Base-by-base conservation (phyloP, 2,329 filamentous ascomycete species). In the Neoarthrinium moseri region DNA sequence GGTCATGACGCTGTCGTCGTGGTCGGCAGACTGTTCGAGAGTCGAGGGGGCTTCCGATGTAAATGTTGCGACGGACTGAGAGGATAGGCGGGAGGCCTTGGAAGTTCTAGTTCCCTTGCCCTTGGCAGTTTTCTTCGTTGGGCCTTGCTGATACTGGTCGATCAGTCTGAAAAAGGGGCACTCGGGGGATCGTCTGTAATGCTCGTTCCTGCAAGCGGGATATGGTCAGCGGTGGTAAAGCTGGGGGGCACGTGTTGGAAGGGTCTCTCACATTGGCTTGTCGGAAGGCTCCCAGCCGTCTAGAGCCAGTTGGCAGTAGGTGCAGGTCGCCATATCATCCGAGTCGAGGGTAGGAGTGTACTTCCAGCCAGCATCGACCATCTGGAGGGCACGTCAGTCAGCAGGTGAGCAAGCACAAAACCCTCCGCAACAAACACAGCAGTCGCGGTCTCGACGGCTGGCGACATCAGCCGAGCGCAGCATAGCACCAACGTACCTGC, bases 221-320 rank as follows among this genome's bases (percentile, higher is more conserved):
- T 54, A 46, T 35, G 26, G 11, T 13, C 3, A 38, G 4, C 36
- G 18, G 23, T 11, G 12, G 5, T 11, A 15, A 6, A 8, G 15
- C 4, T 2, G 22, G 7, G 11, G 4, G 15, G 13, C n/a, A 5
- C 6, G 22, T 12, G 8, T 32, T 27, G 21, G n/a, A 17, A 10
- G 33, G 22, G 27, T 21, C 49, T 68, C 86, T 68, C 65, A 91
- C 84, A 87, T 80, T 50, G 94, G 94, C 62, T 95, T 89, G 64
- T 99, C 94, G 48, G 86, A 84, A 2, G 87, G 86, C 62, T 97
- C 94, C 94, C 95, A 99, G 6, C 91, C 91, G 65, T 97, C 92
- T 10, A 99, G 78, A 10, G 87, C 90, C 13, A 97, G 71, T 47
- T 87, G 83, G 70, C 94, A 99, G 68, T 97, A 96, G 22, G 88